Percentiles rank a stretch among this genome's conserved stretches.
phyloP scores from a whole-genome alignment of 1,284 basidiomycete genomes.

The Sutorius eximius region DNA sequence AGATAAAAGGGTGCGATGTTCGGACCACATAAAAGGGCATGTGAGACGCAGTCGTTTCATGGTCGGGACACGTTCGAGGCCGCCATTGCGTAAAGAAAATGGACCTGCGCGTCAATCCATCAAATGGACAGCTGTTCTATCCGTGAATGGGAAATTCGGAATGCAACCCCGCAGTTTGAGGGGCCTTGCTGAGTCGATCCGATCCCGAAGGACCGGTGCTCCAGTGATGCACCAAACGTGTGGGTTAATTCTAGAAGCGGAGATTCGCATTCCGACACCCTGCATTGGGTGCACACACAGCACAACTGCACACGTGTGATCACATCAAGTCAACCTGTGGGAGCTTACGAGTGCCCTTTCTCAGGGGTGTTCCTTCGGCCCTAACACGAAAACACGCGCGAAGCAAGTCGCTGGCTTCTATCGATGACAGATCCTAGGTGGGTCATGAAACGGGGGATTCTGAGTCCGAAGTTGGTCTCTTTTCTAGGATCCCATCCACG shows the following conservation, averaged over 20 bases:
- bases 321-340: constrained; percentile 19
- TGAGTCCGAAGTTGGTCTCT: constrained; percentile 50
- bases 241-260: constrained; percentile 26
- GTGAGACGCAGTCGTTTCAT: constrained; percentile 7
- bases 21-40: constrained; percentile 7
- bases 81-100: constrained; percentile 20
- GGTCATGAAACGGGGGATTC: constrained; percentile 31
- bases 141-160: constrained; percentile 13
- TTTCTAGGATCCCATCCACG: constrained; percentile 85
- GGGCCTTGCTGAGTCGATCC: constrained; percentile 27
- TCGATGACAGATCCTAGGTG: constrained; percentile 4
- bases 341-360: constrained; percentile 18
- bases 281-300: constrained; percentile 14
- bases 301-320: constrained; percentile 26
- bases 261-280: constrained; percentile 26
- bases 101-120: constrained; percentile 16
- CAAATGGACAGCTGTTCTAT: constrained; percentile 9
- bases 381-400: constrained; percentile 12
- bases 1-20: constrained; percentile 14
- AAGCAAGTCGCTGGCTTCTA: constrained; percentile 10
- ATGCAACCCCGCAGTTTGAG: constrained; percentile 35
- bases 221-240: constrained; percentile 11
- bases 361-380: constrained; percentile 5
- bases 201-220: constrained; percentile 20
- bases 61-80: constrained; percentile 14